Evolutionary conservation across 495 filamentous ascomycete genomes (phyloP), one percentile per base, ranked within the genome.

Genomic region (Articulospora tetracladia): DNA sequence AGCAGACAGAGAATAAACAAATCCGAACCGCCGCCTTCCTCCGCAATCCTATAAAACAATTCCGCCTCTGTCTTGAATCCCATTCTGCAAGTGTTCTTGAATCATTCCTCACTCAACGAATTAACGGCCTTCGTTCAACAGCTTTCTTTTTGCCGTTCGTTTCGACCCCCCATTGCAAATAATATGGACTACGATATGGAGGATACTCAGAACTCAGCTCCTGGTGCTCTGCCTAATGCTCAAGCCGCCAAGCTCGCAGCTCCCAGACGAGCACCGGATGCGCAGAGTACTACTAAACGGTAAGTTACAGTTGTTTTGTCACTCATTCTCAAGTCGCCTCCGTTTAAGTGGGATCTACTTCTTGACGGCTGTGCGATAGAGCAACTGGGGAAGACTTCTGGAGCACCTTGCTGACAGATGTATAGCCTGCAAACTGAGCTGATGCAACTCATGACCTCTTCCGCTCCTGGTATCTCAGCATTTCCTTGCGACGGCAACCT

Each of bases 391-490:
- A n/a, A n/a, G n/a, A 26, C 26, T 28, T 30, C 12, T 17, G 24
- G 53, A 23, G 11, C n/a, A 19, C 46, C 22, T 30, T 60, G 53
- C 65, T 68, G 57, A 71, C 50, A 36, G n/a, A 55, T 2, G 8
- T 46, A 10, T 73, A 98, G 93, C 62, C 81, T 99, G 59, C 94
- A 99, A 75, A 91, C 91, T 41, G 94, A 99, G 73, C 80, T 99
- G 55, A 97, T 98, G 92, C 87, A 93, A 74, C 80, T 99, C 39
- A 99, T 99, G 94, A 90, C 92, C 64, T 91, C 91, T 26, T 84
- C 92, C 8, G 91, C 92, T 1, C 92, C 94, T 56, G 94, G 94
- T 64, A 86, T 98, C 68, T 96, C 93, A 49, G 95, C 95, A 57
- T 99, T 99, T 70, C 94, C 94, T 44, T 87, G 90, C 62, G 85